Conservation (phyloP, 768 basidiomycete species). For the Galerina marginata region DNA sequence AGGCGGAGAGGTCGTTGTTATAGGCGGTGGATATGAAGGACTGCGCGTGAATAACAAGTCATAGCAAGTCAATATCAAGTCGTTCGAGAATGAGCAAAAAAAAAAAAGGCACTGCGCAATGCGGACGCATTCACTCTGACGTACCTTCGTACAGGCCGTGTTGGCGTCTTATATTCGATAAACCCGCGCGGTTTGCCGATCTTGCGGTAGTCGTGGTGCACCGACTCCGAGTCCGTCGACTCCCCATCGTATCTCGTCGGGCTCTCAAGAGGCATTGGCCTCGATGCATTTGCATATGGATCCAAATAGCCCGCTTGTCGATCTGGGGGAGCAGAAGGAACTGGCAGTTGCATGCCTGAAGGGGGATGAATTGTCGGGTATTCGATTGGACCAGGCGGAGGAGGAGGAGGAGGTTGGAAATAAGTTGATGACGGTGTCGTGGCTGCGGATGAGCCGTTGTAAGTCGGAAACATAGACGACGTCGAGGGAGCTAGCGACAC, state of each 20-base stretch:
- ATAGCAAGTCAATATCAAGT: neutral
- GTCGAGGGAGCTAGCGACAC: constrained; percentile 12
- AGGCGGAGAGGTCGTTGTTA: constrained; percentile 77
- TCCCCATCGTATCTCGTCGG: constrained; percentile 60
- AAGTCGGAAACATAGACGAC: constrained; percentile 21
- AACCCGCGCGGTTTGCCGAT: constrained; percentile 24
- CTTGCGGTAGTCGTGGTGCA: constrained; percentile 28
- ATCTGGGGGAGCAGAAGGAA: neutral
- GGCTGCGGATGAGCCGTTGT: constrained; percentile 19
- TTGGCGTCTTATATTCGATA: constrained; percentile 27
- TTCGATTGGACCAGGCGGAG: constrained; percentile 14
- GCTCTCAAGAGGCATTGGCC: constrained; percentile 67
- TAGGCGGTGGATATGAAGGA: constrained; percentile 54
- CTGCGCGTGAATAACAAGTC: constrained; percentile 18
- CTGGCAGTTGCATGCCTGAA: neutral
- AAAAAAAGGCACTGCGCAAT: neutral
- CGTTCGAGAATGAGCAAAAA: neutral
- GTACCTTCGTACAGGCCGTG: constrained; percentile 28
- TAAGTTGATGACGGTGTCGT: constrained; percentile 24
- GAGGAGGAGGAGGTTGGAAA: constrained; percentile 24
- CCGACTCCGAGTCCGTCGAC: constrained; percentile 51
- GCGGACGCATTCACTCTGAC: neutral
- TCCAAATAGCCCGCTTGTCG: constrained; percentile 17
- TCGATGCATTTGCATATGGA: constrained; percentile 28
- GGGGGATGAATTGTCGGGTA: constrained; percentile 23